These are phyloP conservation scores for Leucocoprinus leucothites DNA, from an alignment of 768 basidiomycete genomes.

Conservation along the genomic window DNA sequence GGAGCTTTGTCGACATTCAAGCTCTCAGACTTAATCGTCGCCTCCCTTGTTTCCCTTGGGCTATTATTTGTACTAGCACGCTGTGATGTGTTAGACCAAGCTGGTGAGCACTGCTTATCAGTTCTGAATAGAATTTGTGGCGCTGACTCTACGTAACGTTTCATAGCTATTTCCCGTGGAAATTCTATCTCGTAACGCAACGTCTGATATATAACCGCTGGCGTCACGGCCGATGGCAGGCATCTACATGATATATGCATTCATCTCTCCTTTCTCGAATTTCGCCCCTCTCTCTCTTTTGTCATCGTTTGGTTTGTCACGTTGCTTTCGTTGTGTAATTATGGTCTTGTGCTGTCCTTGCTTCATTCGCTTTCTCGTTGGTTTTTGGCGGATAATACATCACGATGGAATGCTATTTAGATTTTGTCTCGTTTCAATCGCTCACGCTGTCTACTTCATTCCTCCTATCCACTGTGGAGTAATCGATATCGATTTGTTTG, in stretches of 20 bases:
- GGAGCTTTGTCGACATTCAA: no score
- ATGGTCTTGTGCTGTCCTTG: background rate
- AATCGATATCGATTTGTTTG: no score
- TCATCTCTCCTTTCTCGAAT: no score
- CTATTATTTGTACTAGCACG: no score
- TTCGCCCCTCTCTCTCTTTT: background rate
- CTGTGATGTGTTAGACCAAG: constrained; percentile 1
- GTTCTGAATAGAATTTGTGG: no score
- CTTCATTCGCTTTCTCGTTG: background rate
- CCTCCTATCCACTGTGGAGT: background rate
- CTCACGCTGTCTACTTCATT: no score
- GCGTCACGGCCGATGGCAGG: background rate
- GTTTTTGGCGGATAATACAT: constrained; percentile 1
- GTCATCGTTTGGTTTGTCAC: background rate
- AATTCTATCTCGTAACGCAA: no score
- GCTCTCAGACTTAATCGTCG: no score
- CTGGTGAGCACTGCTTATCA: constrained; percentile 1
- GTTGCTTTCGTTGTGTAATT: background rate
- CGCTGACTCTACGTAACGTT: no score
- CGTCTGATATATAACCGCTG: background rate
- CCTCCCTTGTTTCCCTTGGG: no score
- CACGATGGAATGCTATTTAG: constrained; percentile 4
- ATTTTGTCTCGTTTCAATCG: no score
- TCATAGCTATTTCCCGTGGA: background rate
- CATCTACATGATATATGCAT: no score